Base-by-base conservation (phyloP, 164 flowering plant species). In the Saururus chinensis region DNA sequence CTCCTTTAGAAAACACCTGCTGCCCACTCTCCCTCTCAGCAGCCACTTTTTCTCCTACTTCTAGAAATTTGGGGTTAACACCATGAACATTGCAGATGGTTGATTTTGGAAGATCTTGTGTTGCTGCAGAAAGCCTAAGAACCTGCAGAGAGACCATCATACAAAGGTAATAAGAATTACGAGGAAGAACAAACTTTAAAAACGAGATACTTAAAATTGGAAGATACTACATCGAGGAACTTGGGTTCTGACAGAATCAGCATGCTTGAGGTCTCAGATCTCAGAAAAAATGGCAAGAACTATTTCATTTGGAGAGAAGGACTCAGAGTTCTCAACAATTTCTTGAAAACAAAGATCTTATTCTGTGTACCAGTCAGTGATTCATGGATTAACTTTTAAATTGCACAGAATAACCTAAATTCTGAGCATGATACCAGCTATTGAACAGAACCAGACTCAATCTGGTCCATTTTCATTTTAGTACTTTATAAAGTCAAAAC, bases 61-160 rank as follows among this genome's bases (percentile, higher is more conserved):
- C 71, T 53, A 95, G 66, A 69, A 95, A 95, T 75, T 83, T 91
- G 19, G 97, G 99, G 70, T 89, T 95, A 53, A 95, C 99, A 68
- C 99, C 99, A 79, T 93, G 99, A 48, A 91, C 99, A 76, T 95
- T 95, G 84, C 99, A 95, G 54, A 91, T 65, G 22, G 80, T 77
- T 70, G 97, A 91, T 68, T 73, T 91, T n/a, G 99, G 96, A 53
- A 91, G 66, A 73, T 95, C 90, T 71, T 95, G 97, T 4, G 97
- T 93, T 16, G 99, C 96, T 66, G 89, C 95, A 68, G 99, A 93
- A 66, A 93, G 89, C 58, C 99, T 91, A 70, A 95, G 86, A 73
- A 95, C 92, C 99, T 95, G 74, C 63, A 73, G 40, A 57, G 30
- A 57, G 23, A 67, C 62, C 21, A 45, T 48, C 54, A 49, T 59